Percentiles rank a stretch among this genome's conserved stretches.
These are phyloP conservation scores for Euphorbia peplus DNA, from an alignment of 345 rosid species.

Conservation along the genomic window DNA sequence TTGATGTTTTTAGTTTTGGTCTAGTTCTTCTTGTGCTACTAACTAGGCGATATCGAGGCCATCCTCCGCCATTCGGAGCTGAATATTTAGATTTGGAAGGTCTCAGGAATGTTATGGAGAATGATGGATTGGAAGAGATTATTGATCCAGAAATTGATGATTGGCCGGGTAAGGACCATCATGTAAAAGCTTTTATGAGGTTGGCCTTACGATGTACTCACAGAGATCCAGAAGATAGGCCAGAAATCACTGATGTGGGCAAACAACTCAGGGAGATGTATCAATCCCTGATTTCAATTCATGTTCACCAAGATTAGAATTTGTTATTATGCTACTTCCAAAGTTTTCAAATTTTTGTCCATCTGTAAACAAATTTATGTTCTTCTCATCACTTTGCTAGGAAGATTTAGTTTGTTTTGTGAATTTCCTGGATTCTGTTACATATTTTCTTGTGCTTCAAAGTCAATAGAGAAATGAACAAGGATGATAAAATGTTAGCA, in stretches of 20 bases:
- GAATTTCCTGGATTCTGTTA: no score
- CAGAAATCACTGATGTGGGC: slow-evolving; percentile 26
- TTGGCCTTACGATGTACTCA: slow-evolving; percentile 2
- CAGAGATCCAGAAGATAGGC: slow-evolving; percentile 10
- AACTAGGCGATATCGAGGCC: slow-evolving; percentile 3
- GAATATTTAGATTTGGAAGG: no score
- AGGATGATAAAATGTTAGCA: no score
- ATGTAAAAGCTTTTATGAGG: neutral
- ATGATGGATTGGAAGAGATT: neutral
- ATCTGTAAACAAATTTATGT: no score
- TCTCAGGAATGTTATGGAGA: neutral
- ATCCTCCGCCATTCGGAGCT: no score
- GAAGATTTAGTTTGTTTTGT: no score
- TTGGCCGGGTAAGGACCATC: slow-evolving; percentile 17
- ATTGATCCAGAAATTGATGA: slow-evolving; percentile 9
- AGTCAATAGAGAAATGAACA: no score
- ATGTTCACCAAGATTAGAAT: no score
- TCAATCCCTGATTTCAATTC: neutral
- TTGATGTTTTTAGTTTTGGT: slow-evolving; percentile 1
- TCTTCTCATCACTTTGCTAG: no score
- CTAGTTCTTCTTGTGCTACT: slow-evolving; percentile 1
- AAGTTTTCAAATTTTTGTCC: no score
- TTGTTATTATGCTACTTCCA: no score
- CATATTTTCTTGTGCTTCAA: no score
- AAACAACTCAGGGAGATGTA: slow-evolving; percentile 14